Base-by-base conservation (phyloP, 2,329 filamentous ascomycete species). In the Fusarium albidum region DNA sequence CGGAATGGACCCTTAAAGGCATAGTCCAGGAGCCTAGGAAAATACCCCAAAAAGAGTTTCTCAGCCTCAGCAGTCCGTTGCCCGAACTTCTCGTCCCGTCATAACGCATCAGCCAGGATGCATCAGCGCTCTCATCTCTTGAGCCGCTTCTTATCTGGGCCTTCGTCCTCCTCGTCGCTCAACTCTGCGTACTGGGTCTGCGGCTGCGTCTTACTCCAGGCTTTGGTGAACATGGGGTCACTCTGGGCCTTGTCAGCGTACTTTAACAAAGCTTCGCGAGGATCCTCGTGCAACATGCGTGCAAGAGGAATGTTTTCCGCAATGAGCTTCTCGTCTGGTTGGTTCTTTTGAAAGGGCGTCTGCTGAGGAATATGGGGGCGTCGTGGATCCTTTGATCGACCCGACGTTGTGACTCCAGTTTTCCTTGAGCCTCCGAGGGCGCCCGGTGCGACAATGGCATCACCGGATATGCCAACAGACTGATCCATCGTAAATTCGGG, bases 231-330 rank as follows among this genome's bases (percentile, higher is more conserved):
- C 66, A 96, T 82, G 1, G 93, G 94, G 70, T 98, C 93, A 70
- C 91, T 94, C 74, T 96, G 87, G 11, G 93, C 92, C 70, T 96
- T 88, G 49, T 96, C 91, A 31, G 92, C 94, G 79, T 98, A 99
- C 77, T 96, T 97, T 55, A 99, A 77, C 68, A 99, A 77, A 38
- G 95, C 95, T 74, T 96, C 95, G 59, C 95, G 82, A 1, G 95
- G 95, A 77, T 99, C 95, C 72, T 99, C 95, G 73, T 99, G 93
- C 40, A 96, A 82, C 91, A 99, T 96, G 58, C 86, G 88, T 58
- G 92, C 94, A 11, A 98, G 82, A 25, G 93, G 92, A 46, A 98
- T 96, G 61, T 90, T 91, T 69, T 94, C 86, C 65, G 88, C 88
- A 56, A 99, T 91, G 71, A 96, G 91, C 67, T 89, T 89, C 72